Evolutionary conservation across 495 filamentous ascomycete genomes (phyloP).

Genomic region (Podospora tetraspora): DNA sequence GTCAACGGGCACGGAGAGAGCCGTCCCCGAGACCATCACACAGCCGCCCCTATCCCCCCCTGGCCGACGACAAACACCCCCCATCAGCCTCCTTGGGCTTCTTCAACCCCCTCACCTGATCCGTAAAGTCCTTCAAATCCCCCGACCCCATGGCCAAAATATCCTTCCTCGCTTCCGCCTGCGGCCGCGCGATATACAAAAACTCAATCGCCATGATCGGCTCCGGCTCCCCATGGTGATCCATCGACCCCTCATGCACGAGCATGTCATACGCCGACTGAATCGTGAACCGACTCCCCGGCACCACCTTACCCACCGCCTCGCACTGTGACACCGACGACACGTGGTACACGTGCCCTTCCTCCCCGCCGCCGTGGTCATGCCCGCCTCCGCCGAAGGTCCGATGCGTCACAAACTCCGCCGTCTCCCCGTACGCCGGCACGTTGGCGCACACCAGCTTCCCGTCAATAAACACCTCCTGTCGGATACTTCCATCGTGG

Average conservation of each 20-base stretch:
- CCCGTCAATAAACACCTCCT: constrained; percentile 3
- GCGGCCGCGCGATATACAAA: constrained; percentile 12
- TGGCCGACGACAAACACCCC: background rate
- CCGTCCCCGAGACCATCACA: background rate
- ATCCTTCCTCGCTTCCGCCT: constrained; percentile 1
- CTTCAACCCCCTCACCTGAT: background rate
- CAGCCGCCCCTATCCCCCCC: background rate
- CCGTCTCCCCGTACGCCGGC: constrained; percentile 14
- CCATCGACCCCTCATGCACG: constrained; percentile 7
- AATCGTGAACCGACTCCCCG: constrained; percentile 7
- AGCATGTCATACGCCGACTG: constrained; percentile 9
- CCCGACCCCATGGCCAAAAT: constrained; percentile 2
- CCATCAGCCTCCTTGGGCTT: background rate
- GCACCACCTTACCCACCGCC: background rate
- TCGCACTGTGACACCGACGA: constrained; percentile 13
- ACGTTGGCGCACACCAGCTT: constrained; percentile 7
- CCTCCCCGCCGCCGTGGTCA: constrained; percentile 6
- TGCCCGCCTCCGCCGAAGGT: background rate
- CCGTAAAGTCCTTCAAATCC: constrained; percentile 1
- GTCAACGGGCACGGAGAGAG: background rate
- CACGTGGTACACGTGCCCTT: constrained; percentile 7
- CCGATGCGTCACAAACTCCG: constrained; percentile 8
- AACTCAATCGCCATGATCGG: constrained; percentile 17
- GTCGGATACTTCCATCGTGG: constrained; percentile 12
- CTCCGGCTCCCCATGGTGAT: constrained; percentile 10